Evolutionary conservation across 169 alveolate genomes (phyloP).

Genomic region (Plasmodium ovale): DNA sequence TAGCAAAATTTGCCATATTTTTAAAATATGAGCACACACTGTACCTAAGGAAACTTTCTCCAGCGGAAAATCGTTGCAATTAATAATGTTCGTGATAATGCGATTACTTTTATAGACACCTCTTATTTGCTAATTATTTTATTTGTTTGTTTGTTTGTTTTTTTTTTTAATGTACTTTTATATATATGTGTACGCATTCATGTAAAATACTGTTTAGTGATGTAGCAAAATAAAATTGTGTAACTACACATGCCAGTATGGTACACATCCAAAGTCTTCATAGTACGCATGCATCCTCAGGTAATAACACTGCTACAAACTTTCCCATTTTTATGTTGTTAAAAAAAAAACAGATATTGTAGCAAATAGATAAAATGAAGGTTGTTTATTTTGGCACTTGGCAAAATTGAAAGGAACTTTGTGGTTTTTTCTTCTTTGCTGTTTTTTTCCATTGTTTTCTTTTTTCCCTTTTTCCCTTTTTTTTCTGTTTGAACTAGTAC

Average conservation of each 20-base stretch:
- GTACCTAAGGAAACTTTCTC: constrained; percentile 4
- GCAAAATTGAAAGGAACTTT: constrained; percentile 5
- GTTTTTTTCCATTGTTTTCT: too few relatives aligned
- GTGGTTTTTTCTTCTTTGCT: too few relatives aligned
- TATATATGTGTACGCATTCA: not conserved
- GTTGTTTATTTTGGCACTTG: not conserved
- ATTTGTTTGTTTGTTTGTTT: not conserved
- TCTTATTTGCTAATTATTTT: not conserved
- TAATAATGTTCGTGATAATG: not conserved
- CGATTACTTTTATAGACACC: not conserved
- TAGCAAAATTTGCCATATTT: constrained; percentile 9
- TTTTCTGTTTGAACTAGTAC: not conserved
- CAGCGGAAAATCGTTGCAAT: not conserved
- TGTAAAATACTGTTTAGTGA: constrained; percentile 1
- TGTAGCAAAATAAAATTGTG: constrained; percentile 26
- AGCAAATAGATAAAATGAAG: not conserved
- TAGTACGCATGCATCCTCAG: not conserved
- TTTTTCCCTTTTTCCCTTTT: constrained; percentile 10
- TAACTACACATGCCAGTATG: constrained; percentile 39
- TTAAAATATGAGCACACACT: not conserved
- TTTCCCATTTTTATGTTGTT: constrained; percentile 6
- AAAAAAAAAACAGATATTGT: not conserved
- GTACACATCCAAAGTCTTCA: not conserved
- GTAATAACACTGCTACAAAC: not conserved
- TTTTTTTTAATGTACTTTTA: not conserved